Base-by-base conservation (phyloP, 345 rosid species). In the Populus deltoides region DNA sequence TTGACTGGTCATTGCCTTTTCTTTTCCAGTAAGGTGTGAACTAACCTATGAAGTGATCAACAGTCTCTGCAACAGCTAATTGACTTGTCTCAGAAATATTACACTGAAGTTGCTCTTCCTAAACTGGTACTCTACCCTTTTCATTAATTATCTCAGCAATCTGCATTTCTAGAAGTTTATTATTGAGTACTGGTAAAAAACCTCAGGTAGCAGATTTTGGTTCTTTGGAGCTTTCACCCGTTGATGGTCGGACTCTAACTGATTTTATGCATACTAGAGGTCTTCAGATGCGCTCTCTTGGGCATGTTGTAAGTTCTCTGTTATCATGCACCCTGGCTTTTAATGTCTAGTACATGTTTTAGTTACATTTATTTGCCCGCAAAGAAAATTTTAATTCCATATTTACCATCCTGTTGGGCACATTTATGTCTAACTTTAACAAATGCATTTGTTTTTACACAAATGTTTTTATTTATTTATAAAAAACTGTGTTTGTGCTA, bases 201-300 rank as follows among this genome's bases (percentile, higher is more conserved):
- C 84, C 81, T 43, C 90, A 96, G 99, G 99, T 96, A 70, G 93
- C 99, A 84, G 99, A 96, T 88, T 96, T 96, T 89, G 98, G 94
- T 85, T 96, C 99, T 2, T 82, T 96, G 82, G 99, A 96, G 79
- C 98, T 96, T 74, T 96, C 99, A 47, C 99, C 99, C 36, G 99
- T 96, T 68, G 99, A 96, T 90, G 98, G 99, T 20, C 94, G 97
- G 85, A 96, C 99, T 76, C 86, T 96, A 72, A 96, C 98, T 72
- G 99, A 96, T 85, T 96, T 96, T 87, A 92, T 96, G 99, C 99
- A 96, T 83, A 92, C 99, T 75, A 96, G 99, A 86, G 99, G 99
- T 83, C 97, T 96, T 85, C 90, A 86, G 82, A 92, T 96, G 97
- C 94, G 92, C 76, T 96, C 99, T 43, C 78, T 96, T 71, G 99